These are phyloP conservation scores for Ceratocystis colombiana DNA, from an alignment of 2,329 filamentous ascomycete genomes.

Conservation along the genomic window DNA sequence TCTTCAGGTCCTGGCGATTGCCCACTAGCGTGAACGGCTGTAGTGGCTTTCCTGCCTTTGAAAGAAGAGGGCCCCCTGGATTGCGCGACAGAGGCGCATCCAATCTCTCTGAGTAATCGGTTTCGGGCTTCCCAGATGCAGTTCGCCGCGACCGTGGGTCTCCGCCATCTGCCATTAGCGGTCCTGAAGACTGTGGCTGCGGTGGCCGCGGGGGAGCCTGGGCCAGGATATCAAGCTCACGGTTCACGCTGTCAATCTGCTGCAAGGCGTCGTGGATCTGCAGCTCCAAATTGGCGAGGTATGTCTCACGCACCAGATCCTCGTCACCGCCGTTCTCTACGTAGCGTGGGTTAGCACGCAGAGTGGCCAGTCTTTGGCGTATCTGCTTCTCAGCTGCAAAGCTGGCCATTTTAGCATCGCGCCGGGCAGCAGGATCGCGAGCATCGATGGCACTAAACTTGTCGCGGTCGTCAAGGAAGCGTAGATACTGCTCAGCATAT, in stretches of 20 bases:
- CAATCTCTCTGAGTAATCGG: constrained; percentile 61
- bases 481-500: constrained; percentile 60
- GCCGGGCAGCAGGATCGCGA: constrained; percentile 51
- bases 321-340: constrained; percentile 60
- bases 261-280: constrained; percentile 73
- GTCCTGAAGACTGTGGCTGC: constrained; percentile 37
- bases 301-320: constrained; percentile 65
- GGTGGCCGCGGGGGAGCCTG: constrained; percentile 51
- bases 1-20: constrained; percentile 61
- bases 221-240: constrained; percentile 73
- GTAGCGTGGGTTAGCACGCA: constrained; percentile 40
- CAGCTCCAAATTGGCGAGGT: constrained; percentile 65
- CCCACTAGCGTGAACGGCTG: constrained; percentile 82
- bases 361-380: constrained; percentile 63
- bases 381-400: constrained; percentile 80
- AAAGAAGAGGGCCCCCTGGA: constrained; percentile 61
- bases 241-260: constrained; percentile 72
- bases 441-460: constrained; percentile 62
- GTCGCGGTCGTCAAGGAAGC: constrained; percentile 61
- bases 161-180: constrained; percentile 32
- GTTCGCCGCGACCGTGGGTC: constrained; percentile 33
- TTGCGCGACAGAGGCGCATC: constrained; percentile 53
- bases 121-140: constrained; percentile 32
- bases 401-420: constrained; percentile 75
- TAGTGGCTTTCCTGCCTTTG: constrained; percentile 69